Evolutionary conservation across 768 basidiomycete species (phyloP).

Genomic region (Suillus spraguei): DNA sequence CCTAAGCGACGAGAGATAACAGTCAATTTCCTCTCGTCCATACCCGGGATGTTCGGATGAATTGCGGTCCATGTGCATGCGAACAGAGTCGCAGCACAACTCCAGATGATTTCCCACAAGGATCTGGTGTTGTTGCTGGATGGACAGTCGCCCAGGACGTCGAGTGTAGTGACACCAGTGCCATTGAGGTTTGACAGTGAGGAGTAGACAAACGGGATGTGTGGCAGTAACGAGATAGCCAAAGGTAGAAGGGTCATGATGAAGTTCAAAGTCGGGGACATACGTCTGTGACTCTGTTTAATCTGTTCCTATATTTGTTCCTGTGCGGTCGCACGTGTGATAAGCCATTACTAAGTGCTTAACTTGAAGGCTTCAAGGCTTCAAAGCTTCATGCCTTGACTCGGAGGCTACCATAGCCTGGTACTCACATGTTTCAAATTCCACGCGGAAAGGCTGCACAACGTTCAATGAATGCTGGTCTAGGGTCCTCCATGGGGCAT

Average conservation of each 20-base stretch:
- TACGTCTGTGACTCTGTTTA: no score
- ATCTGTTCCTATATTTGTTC: no score
- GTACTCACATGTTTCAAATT: no score
- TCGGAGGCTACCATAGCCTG: no score
- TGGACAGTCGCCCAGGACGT: not conserved
- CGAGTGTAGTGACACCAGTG: not conserved
- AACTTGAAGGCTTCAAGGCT: no score
- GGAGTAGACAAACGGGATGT: not conserved
- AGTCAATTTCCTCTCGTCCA: constrained; percentile 14
- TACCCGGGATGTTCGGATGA: constrained; percentile 32
- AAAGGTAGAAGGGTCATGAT: not conserved
- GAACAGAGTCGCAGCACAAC: constrained; percentile 31
- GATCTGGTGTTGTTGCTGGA: constrained; percentile 19
- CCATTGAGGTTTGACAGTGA: not conserved
- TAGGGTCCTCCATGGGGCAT: no score
- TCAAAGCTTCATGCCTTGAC: no score
- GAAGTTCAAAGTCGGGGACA: not conserved
- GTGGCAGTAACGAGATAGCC: not conserved
- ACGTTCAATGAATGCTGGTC: no score
- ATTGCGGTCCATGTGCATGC: constrained; percentile 32
- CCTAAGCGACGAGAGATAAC: constrained; percentile 14
- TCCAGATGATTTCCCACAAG: constrained; percentile 35
- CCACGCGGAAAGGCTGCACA: no score
- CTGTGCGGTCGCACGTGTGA: no score
- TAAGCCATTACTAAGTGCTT: no score